Evolutionary conservation across 306 rosid genomes (phyloP).

Genomic region (Cicer cuneatum): DNA sequence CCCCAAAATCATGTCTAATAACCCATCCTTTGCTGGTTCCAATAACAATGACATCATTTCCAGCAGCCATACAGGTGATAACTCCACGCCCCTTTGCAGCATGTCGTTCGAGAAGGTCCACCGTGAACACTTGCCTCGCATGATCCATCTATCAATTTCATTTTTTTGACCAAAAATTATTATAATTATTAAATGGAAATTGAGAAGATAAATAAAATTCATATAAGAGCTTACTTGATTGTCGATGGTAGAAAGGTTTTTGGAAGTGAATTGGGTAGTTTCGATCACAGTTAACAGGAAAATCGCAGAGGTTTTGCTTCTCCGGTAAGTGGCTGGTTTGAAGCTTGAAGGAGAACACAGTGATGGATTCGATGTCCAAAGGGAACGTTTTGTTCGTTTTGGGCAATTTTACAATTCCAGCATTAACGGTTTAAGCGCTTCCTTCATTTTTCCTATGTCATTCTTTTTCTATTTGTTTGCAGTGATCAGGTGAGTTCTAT

Average conservation of each 20-base stretch:
- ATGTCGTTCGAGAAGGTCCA: slow-evolving; percentile 89
- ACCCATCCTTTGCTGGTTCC: slow-evolving; percentile 99
- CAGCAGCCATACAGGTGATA: slow-evolving; percentile 90
- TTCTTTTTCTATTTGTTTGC: too few species aligned
- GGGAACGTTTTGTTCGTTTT: not conserved
- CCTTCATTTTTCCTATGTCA: not conserved
- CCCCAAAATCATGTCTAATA: slow-evolving; percentile 91
- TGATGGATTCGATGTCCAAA: not conserved
- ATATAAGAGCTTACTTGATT: slow-evolving; percentile 24
- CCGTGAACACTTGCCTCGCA: slow-evolving; percentile 86
- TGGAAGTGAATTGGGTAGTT: not conserved
- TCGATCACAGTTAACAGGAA: not conserved
- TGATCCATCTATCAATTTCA: slow-evolving; percentile 66
- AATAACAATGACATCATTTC: slow-evolving; percentile 83
- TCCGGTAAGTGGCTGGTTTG: not conserved
- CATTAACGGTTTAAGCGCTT: not conserved
- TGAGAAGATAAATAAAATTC: slow-evolving; percentile 4
- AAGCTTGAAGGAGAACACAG: not conserved
- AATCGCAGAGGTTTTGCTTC: too few species aligned
- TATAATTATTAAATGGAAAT: not conserved
- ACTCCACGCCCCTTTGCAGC: slow-evolving; percentile 94
- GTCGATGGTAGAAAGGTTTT: slow-evolving; percentile 4
- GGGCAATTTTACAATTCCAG: not conserved
- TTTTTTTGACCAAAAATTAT: not conserved
- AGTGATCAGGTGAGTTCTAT: too few species aligned